These are phyloP conservation scores for Teratosphaeria zuluensis DNA, from an alignment of 2,329 filamentous ascomycete species.

Conservation along the genomic window DNA sequence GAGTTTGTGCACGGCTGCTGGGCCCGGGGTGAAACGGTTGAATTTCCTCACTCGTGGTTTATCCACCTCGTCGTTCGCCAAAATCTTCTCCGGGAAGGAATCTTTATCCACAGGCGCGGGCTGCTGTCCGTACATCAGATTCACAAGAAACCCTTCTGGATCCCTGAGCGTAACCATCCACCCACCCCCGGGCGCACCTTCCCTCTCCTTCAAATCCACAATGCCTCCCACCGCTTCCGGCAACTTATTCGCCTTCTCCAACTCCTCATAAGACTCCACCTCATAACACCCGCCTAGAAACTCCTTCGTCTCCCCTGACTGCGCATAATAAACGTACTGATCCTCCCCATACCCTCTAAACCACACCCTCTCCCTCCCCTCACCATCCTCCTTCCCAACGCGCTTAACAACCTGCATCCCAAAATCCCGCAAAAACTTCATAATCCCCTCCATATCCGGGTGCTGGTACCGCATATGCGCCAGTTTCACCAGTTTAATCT, in stretches of 20 bases:
- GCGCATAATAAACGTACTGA: conserved; percentile 36
- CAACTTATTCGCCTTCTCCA: conserved; percentile 29
- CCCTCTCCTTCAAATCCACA: conserved; percentile 16
- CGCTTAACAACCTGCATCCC: conserved; percentile 32
- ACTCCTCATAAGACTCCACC: conserved; percentile 33
- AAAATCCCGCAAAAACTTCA: conserved; percentile 37
- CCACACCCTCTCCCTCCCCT: conserved; percentile 21
- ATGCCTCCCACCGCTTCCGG: conserved; percentile 17
- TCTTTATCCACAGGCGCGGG: conserved; percentile 12
- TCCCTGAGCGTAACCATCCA: conserved; percentile 28
- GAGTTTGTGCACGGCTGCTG: conserved; percentile 41
- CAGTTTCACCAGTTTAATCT: conserved; percentile 39
- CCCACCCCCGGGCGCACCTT: conserved; percentile 33
- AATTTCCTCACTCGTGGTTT: conserved; percentile 31
- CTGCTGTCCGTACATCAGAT: conserved; percentile 31
- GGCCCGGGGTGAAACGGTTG: conserved; percentile 36
- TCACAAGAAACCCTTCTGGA: conserved; percentile 32
- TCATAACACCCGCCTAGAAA: conserved; percentile 36
- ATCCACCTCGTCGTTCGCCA: conserved; percentile 28
- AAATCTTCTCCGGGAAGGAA: conserved; percentile 23
- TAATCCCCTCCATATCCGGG: conserved; percentile 40
- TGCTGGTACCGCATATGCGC: conserved; percentile 48
- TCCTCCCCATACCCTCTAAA: conserved; percentile 36
- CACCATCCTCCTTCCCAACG: conserved; percentile 22
- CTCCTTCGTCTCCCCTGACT: conserved; percentile 27